These are phyloP conservation scores for Juglanconis oblonga DNA, from an alignment of 2,329 filamentous ascomycete genomes.

Conservation along the genomic window DNA sequence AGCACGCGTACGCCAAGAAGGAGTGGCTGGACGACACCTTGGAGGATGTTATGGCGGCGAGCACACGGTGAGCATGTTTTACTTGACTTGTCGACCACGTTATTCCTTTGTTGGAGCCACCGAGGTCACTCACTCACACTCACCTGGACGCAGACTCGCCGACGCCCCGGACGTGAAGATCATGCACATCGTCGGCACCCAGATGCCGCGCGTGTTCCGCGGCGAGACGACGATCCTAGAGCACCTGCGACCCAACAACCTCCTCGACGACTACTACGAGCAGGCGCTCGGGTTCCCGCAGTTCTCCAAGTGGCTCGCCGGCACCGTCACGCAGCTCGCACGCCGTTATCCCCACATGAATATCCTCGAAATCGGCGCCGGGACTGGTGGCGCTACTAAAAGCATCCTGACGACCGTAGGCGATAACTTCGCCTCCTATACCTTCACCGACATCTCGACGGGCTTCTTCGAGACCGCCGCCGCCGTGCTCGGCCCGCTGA, in stretches of 20 bases:
- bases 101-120: too few relatives aligned
- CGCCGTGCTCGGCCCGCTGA: slow-evolving; percentile 21
- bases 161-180: slow-evolving; percentile 18
- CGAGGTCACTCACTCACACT: too few relatives aligned
- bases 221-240: slow-evolving; percentile 29
- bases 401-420: slow-evolving; percentile 30
- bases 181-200: slow-evolving; percentile 19
- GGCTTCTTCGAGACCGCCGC: slow-evolving; percentile 31
- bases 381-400: slow-evolving; percentile 26
- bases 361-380: slow-evolving; percentile 4
- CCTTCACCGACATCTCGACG: slow-evolving; percentile 40
- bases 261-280: slow-evolving; percentile 27
- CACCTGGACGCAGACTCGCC: too few relatives aligned
- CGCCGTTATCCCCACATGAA: neutral
- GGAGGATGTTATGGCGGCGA: slow-evolving; percentile 11
- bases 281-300: neutral
- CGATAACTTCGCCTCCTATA: slow-evolving; percentile 33
- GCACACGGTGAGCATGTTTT: too few relatives aligned
- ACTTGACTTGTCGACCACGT: too few relatives aligned
- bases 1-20: neutral
- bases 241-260: slow-evolving; percentile 22
- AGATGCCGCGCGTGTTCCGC: slow-evolving; percentile 15
- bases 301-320: neutral
- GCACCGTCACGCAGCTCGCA: neutral
- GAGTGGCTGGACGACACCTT: slow-evolving; percentile 10